Conservation (phyloP, 768 basidiomycete species). For the Boletus edulis region DNA sequence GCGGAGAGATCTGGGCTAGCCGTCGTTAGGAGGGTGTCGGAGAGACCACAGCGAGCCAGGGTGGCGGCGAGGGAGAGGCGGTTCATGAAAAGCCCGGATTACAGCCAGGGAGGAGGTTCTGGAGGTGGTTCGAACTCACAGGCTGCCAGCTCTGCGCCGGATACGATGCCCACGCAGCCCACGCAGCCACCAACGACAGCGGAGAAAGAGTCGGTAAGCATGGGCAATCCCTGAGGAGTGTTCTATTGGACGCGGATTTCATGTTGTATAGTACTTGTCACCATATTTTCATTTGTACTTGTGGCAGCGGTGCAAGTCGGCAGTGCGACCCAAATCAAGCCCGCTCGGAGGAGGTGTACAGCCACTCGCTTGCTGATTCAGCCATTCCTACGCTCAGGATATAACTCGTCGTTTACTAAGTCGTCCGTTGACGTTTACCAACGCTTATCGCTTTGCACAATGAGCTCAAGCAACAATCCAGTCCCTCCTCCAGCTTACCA, state of each 20-base stretch:
- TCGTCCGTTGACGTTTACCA: constrained; percentile 6
- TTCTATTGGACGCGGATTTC: too few species aligned
- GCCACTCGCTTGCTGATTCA: constrained; percentile 28
- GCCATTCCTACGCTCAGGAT: constrained; percentile 11
- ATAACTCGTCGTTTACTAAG: constrained; percentile 5
- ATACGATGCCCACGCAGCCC: constrained; percentile 13
- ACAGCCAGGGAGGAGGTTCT: constrained; percentile 18
- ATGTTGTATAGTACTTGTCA: too few species aligned
- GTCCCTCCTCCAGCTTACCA: constrained; percentile 60
- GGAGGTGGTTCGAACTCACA: not conserved
- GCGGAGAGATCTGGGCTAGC: not conserved
- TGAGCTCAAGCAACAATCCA: constrained; percentile 57
- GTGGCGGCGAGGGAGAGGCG: constrained; percentile 9
- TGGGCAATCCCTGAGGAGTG: too few species aligned
- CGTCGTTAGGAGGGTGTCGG: not conserved
- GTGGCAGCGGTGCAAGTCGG: not conserved
- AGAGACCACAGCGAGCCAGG: not conserved
- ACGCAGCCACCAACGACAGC: not conserved
- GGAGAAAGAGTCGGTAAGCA: not conserved
- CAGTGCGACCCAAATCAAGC: constrained; percentile 1
- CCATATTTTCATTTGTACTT: not conserved
- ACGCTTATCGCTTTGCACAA: constrained; percentile 34
- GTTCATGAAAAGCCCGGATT: constrained; percentile 26
- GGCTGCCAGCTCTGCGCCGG: constrained; percentile 4
- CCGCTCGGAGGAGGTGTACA: constrained; percentile 5